These are phyloP conservation scores for Auricularia sp. DNA, from an alignment of 768 basidiomycete species.

Conservation along the genomic window DNA sequence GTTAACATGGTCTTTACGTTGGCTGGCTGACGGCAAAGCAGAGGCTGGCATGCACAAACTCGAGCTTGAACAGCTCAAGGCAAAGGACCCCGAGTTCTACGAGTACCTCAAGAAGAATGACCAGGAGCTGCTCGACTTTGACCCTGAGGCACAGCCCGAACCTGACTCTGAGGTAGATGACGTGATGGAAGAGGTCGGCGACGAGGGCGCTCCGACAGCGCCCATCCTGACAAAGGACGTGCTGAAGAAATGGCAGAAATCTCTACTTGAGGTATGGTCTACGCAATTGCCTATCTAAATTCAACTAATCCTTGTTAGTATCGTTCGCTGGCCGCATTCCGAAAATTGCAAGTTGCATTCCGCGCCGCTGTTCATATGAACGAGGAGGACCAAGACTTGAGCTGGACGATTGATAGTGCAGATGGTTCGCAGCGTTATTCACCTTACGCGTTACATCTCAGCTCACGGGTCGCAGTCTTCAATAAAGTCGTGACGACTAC, in stretches of 20 bases:
- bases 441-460: constrained; percentile 7
- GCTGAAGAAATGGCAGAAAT: constrained; percentile 79
- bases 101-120: constrained; percentile 97
- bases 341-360: constrained; percentile 83
- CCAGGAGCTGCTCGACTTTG: constrained; percentile 77
- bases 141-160: constrained; percentile 27
- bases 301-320: constrained; percentile 37
- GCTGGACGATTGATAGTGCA: constrained; percentile 80
- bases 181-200: constrained; percentile 38
- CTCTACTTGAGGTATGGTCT: constrained; percentile 61
- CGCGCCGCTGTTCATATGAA: constrained; percentile 85
- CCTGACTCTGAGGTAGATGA: constrained; percentile 34
- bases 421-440: constrained; percentile 37
- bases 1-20: not conserved
- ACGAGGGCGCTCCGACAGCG: constrained; percentile 31
- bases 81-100: constrained; percentile 99
- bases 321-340: constrained; percentile 71
- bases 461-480: constrained; percentile 52
- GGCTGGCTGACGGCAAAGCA: constrained; percentile 17
- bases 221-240: constrained; percentile 60
- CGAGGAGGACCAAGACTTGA: constrained; percentile 67
- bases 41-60: constrained; percentile 67
- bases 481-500: constrained; percentile 83
- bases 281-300: not conserved
- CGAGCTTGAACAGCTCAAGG: constrained; percentile 79